Conservation (phyloP, 371 early-diverging fungal species). For the Capillidium rhysosporum region DNA sequence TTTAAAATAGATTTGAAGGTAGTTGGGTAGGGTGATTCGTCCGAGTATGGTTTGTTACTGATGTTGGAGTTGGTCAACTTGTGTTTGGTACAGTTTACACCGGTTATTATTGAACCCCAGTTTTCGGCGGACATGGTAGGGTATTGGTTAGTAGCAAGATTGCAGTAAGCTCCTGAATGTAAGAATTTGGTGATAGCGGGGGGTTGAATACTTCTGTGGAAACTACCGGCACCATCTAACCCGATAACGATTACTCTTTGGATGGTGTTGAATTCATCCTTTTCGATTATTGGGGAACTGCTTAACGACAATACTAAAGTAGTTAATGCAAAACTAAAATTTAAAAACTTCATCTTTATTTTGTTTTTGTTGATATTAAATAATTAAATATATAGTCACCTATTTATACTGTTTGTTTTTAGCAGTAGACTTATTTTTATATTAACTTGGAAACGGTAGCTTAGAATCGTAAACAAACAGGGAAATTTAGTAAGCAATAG, state of each 20-base stretch:
- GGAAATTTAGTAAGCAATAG: too few species aligned
- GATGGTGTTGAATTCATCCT: background rate
- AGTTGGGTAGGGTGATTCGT: slow-evolving; percentile 7
- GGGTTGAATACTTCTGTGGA: background rate
- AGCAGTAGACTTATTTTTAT: too few species aligned
- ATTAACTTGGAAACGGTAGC: too few species aligned
- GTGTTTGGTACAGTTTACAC: slow-evolving; percentile 8
- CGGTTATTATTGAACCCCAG: slow-evolving; percentile 9
- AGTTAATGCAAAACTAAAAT: too few species aligned
- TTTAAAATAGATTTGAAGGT: slow-evolving; percentile 6
- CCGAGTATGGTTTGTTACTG: background rate
- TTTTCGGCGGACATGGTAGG: slow-evolving; percentile 9
- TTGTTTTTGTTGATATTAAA: too few species aligned
- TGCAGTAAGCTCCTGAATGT: background rate
- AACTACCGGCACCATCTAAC: slow-evolving; percentile 2
- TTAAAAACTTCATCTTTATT: too few species aligned
- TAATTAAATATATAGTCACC: too few species aligned
- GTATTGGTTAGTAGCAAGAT: background rate
- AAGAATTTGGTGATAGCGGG: background rate
- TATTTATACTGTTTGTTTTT: too few species aligned
- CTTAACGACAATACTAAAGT: too few species aligned
- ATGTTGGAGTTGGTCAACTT: slow-evolving; percentile 6
- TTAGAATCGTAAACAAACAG: too few species aligned
- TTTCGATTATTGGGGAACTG: too few species aligned
- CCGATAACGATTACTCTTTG: background rate